Base-by-base conservation (phyloP, 371 early-diverging fungal genomes). In the Syncephalastrum sp. region DNA sequence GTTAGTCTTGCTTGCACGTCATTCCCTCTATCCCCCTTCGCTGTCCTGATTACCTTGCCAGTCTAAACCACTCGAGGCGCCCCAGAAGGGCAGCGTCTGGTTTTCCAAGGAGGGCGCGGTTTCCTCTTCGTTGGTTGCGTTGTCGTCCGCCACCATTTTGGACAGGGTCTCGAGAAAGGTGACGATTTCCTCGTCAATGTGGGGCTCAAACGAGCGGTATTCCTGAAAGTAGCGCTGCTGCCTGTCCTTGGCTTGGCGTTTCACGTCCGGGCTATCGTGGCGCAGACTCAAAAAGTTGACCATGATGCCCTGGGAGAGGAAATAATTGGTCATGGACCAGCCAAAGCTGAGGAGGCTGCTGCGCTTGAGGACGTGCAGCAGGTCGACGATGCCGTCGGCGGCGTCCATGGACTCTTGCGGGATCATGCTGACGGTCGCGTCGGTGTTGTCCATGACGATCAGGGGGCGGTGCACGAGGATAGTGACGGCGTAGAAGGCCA, bases 281-380 rank as follows among this genome's bases (percentile, higher is more conserved):
- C 54, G 51, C 33, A 53, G 63, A 16, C 61, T 68, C 15, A 71
- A 56, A 10, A 69, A 59, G 10, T 67, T 46, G 3, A 71, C 23
- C 33, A 63, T 67, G 19, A 64, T 53, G 7, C 53, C 56, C 19
- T 75, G 69, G 6, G 61, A 54, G 17, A 72, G 38, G 23, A 65
- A 51, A 53, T 61, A 68, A 46, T 70, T 64, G 27, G 62, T 61
- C 38, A 75, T 38, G 6, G 72, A 67, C 75, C 75, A 75, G 19
- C 63, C 60, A 46, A 65, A 51, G 29, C 53, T 61, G n/a, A 75
- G 16, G 14, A 71, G 38, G 7, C 51, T 42, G 14, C 41, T 45
- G 7, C 57, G 16, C 3, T 65, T 53, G 5, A 72, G 63, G 2
- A n/a, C 56, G 27, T 67, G 50, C 41, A 68, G 53, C 6, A 72